These are phyloP conservation scores for Candida sp. DNA, from an alignment of 1,139 yeast genomes.

Conservation along the genomic window DNA sequence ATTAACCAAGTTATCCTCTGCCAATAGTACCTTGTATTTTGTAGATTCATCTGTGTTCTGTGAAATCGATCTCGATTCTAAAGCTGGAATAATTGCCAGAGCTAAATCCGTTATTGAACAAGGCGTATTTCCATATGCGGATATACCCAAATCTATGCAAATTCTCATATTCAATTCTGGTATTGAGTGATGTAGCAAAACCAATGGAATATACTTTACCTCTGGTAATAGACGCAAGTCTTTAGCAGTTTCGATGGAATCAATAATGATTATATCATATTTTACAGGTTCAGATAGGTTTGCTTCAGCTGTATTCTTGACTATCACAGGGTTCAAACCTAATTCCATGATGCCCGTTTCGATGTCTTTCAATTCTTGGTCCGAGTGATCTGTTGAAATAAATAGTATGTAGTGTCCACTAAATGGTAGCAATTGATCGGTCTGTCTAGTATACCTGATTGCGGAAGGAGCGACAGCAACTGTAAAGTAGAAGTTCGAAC, in stretches of 20 bases:
- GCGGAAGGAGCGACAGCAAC: constrained; percentile 74
- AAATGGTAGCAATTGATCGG: constrained; percentile 73
- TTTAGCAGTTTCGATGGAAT: constrained; percentile 72
- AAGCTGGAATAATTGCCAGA: constrained; percentile 77
- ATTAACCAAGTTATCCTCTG: constrained; percentile 85
- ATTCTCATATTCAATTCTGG: constrained; percentile 79
- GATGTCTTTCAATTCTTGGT: constrained; percentile 46
- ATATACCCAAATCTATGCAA: constrained; percentile 82
- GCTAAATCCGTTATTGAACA: constrained; percentile 80
- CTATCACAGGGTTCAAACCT: constrained; percentile 49
- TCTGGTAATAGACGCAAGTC: constrained; percentile 65
- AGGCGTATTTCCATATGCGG: constrained; percentile 86
- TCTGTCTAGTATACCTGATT: constrained; percentile 58
- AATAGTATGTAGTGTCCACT: constrained; percentile 66
- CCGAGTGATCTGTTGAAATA: constrained; percentile 62
- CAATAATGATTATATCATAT: constrained; percentile 80
- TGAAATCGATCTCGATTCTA: constrained; percentile 79
- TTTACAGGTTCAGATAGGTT: constrained; percentile 52
- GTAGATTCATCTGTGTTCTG: constrained; percentile 77
- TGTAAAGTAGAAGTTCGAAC: constrained; percentile 79
- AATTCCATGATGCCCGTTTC: constrained; percentile 37
- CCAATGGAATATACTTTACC: constrained; percentile 80
- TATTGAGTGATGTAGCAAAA: constrained; percentile 69
- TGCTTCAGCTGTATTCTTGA: constrained; percentile 48
- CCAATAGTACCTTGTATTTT: constrained; percentile 70